phyloP scores from a whole-genome alignment of 2,329 filamentous ascomycete species.

The Rutstroemia sp. region DNA sequence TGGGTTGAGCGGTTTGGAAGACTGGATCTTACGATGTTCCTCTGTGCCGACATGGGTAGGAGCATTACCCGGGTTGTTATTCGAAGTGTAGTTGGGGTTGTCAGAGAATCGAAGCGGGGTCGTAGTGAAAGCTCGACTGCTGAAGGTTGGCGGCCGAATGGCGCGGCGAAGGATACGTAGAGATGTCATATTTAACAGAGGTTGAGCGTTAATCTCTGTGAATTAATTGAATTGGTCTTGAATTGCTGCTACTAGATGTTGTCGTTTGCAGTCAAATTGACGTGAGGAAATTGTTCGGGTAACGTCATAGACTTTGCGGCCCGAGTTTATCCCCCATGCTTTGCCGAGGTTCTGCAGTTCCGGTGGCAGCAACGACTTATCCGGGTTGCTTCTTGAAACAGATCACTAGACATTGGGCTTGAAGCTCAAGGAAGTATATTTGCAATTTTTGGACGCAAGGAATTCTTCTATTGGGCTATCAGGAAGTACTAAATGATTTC shows the following conservation, averaged over 20 bases:
- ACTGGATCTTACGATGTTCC: slow-evolving; percentile 48
- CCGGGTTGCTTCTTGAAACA: background rate
- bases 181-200: background rate
- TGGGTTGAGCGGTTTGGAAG: slow-evolving; percentile 50
- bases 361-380: background rate
- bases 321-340: background rate
- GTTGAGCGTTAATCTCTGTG: background rate
- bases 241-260: background rate
- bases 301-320: background rate
- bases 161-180: slow-evolving; percentile 1
- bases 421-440: too few relatives aligned
- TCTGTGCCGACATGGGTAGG: slow-evolving; percentile 42
- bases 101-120: slow-evolving; percentile 3
- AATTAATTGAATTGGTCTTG: background rate
- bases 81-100: background rate
- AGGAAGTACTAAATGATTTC: too few relatives aligned
- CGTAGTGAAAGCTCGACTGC: slow-evolving; percentile 2
- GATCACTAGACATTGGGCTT: too few relatives aligned
- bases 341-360: background rate
- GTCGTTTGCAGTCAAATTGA: background rate
- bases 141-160: background rate
- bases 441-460: too few relatives aligned
- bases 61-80: slow-evolving; percentile 21
- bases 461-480: too few relatives aligned
- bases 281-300: background rate